phyloP scores from a whole-genome alignment of 2,329 filamentous ascomycete genomes.

The Phyllosticta paracitricarpa region DNA sequence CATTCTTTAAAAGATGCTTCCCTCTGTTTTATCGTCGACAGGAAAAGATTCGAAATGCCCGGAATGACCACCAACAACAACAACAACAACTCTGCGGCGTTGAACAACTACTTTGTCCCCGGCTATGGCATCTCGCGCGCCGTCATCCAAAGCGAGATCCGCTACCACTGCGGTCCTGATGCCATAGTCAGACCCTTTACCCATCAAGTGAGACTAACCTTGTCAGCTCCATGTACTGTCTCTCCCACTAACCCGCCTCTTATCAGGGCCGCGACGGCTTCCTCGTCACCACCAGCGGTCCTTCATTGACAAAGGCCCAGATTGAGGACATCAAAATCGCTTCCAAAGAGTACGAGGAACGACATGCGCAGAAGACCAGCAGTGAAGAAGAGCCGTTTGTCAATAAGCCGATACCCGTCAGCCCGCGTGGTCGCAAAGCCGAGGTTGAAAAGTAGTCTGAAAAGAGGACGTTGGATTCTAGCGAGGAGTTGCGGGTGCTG shows the following conservation, averaged over 20 bases:
- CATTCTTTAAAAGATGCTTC: too few relatives aligned
- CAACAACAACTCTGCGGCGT: not conserved
- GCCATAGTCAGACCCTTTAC: slow-evolving; percentile 33
- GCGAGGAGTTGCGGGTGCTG: not conserved
- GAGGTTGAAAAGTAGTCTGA: not conserved
- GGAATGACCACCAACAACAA: slow-evolving; percentile 12
- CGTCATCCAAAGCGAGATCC: slow-evolving; percentile 35
- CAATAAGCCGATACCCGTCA: slow-evolving; percentile 29
- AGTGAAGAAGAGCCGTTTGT: slow-evolving; percentile 23
- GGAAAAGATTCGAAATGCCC: not conserved
- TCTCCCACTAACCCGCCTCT: not conserved
- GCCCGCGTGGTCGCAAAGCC: slow-evolving; percentile 9
- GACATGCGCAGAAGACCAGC: slow-evolving; percentile 25
- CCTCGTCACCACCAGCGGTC: slow-evolving; percentile 30
- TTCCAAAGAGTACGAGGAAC: slow-evolving; percentile 32
- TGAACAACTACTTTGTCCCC: slow-evolving; percentile 33
- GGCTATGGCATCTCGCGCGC: slow-evolving; percentile 33
- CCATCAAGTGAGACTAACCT: slow-evolving; percentile 25
- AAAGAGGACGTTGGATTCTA: not conserved
- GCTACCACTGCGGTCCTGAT: slow-evolving; percentile 33
- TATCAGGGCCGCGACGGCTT: slow-evolving; percentile 33
- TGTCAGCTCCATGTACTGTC: not conserved
- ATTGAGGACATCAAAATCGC: slow-evolving; percentile 32
- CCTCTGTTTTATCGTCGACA: not conserved
- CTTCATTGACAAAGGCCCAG: slow-evolving; percentile 34